These are phyloP conservation scores for Vaccinium myrtillus DNA, from an alignment of 148 eudicot species.

Conservation along the genomic window DNA sequence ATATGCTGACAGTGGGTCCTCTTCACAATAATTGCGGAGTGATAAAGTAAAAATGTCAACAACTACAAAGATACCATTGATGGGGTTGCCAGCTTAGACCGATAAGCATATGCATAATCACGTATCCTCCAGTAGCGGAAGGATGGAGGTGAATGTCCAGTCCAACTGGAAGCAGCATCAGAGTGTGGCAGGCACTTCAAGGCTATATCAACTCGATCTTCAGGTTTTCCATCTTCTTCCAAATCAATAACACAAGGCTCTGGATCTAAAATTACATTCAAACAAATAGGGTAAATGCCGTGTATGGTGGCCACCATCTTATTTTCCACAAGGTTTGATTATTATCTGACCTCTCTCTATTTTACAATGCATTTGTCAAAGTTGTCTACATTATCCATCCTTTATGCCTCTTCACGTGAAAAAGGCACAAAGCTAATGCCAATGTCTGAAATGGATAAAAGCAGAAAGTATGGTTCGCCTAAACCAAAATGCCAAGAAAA, in stretches of 20 bases:
- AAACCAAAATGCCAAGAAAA: neutral
- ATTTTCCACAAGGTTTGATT: neutral
- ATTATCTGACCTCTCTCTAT: neutral
- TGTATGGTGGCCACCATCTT: neutral
- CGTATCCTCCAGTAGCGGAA: slow-evolving; percentile 96
- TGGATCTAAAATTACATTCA: slow-evolving; percentile 48
- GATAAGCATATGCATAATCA: slow-evolving; percentile 89
- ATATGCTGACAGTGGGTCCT: slow-evolving; percentile 10
- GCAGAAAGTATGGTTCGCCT: neutral
- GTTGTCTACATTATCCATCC: neutral
- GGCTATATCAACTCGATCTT: slow-evolving; percentile 73
- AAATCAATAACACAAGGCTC: slow-evolving; percentile 55
- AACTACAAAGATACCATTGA: slow-evolving; percentile 49
- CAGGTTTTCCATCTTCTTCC: slow-evolving; percentile 71
- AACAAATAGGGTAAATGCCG: slow-evolving; percentile 11
- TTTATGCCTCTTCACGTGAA: neutral
- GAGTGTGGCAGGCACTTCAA: slow-evolving; percentile 62
- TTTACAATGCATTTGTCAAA: slow-evolving; percentile 5
- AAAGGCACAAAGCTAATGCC: neutral
- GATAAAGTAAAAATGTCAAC: neutral
- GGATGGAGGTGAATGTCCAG: slow-evolving; percentile 39
- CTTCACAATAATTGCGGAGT: slow-evolving; percentile 11
- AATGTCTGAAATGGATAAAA: neutral
- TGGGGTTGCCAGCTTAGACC: slow-evolving; percentile 72
- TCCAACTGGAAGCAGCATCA: slow-evolving; percentile 60